Base-by-base conservation (phyloP, 176 grass and related monocot species). In the Zea luxurians region DNA sequence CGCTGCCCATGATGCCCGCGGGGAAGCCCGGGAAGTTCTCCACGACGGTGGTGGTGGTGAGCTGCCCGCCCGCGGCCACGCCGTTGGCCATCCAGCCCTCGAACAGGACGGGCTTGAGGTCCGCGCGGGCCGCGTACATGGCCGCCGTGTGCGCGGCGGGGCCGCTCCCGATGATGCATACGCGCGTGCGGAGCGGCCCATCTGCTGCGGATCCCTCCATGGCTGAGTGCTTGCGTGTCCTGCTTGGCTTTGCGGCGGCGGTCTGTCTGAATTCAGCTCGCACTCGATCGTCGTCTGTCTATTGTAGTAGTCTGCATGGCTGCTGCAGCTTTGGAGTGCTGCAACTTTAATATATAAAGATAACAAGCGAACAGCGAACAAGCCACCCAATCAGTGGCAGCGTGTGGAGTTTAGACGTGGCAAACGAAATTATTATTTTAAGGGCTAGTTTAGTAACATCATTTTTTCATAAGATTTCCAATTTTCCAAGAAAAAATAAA, bases 1-100 rank as follows among this genome's bases (percentile, higher is more conserved):
- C 95, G 27, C 64, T 2, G 41, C 95, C 95, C 13, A 92, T 69
- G 80, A 98, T 83, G 5, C 89, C 95, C 0, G 72, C 72, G 9
- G 48, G 92, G 70, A 98, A 98, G 15, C 92, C 91, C 11, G 89
- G 92, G 89, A 98, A 98, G 83, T 98, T 98, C 70, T 98, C 92
- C 18, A 98, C 96, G 59, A 86, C 92, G 37, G 92, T 98, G 85
- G 96, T 94, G 77, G 96, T 98, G 69, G 96, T 98, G 70, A 98
- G 91, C 83, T 98, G 96, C 47, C 86, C 76, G 27, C 86, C 76
- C 6, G 76, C 64, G 9, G 88, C 88, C 55, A 98, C 92, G 85
- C 90, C 89, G 68, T 95, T 98, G 74, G 92, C 92, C 55, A 95
- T 52, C 87, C 90, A 92, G 10, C 96, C 96, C 78, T 98, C 90